These are phyloP conservation scores for Amanita muscaria DNA, from an alignment of 768 basidiomycete species.

Conservation along the genomic window DNA sequence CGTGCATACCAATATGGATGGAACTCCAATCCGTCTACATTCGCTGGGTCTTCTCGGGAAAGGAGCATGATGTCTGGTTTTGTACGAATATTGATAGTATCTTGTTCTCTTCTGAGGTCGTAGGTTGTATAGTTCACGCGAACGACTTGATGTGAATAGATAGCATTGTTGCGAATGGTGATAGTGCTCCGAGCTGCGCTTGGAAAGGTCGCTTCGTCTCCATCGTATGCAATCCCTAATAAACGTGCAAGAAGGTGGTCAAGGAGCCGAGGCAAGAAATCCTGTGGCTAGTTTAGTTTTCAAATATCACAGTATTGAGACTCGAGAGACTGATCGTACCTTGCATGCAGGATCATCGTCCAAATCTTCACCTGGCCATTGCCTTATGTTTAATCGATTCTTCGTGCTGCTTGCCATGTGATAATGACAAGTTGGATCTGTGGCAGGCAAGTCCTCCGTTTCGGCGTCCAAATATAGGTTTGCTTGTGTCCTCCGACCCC, in stretches of 20 bases:
- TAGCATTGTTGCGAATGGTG: not conserved
- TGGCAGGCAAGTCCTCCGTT: constrained; percentile 2
- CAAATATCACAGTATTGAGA: too few relatives aligned
- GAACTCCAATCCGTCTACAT: constrained; percentile 1
- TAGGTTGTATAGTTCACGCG: not conserved
- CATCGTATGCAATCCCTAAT: not conserved
- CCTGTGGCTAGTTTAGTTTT: not conserved
- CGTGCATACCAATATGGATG: constrained; percentile 26
- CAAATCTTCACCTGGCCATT: constrained; percentile 8
- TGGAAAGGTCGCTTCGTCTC: not conserved
- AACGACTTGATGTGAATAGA: not conserved
- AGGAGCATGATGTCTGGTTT: constrained; percentile 10
- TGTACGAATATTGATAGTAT: constrained; percentile 26
- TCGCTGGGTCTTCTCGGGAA: not conserved
- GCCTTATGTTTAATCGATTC: constrained; percentile 8
- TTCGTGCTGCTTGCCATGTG: constrained; percentile 13
- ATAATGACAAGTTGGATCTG: constrained; percentile 9
- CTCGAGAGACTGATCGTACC: too few relatives aligned
- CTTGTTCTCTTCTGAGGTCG: constrained; percentile 17
- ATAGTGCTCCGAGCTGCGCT: not conserved
- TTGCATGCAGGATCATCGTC: constrained; percentile 14
- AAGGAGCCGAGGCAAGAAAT: not conserved
- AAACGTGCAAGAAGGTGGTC: not conserved
- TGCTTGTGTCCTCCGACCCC: too few relatives aligned
- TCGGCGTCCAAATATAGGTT: too few relatives aligned